These are phyloP conservation scores for Bipolaris sorokiniana DNA, from an alignment of 2,329 filamentous ascomycete genomes.

Conservation along the genomic window DNA sequence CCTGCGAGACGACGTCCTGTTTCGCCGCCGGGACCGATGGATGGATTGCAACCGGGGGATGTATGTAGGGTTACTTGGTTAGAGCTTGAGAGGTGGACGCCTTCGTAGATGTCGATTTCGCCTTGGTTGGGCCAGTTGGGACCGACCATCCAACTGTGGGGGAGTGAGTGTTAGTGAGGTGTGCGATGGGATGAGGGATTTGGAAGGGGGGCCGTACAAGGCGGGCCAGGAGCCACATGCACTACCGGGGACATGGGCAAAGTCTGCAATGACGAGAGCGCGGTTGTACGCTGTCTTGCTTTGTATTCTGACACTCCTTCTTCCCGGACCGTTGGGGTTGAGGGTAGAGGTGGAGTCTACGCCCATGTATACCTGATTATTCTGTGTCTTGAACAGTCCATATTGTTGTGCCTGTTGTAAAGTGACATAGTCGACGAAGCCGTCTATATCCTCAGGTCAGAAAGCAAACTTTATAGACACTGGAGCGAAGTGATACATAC, in stretches of 20 bases:
- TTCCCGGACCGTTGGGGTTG: constrained; percentile 41
- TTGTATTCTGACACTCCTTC: constrained; percentile 46
- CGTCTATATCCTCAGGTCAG: constrained; percentile 28
- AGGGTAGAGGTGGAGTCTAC: constrained; percentile 43
- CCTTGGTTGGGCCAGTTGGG: constrained; percentile 50
- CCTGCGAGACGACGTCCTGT: constrained; percentile 37
- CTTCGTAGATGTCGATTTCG: constrained; percentile 47
- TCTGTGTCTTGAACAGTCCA: constrained; percentile 42
- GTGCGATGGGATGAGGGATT: neutral
- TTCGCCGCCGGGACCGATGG: constrained; percentile 42
- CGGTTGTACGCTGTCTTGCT: constrained; percentile 47
- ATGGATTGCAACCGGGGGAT: constrained; percentile 42
- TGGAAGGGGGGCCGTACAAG: constrained; percentile 33
- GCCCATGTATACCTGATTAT: constrained; percentile 49
- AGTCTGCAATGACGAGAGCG: constrained; percentile 49
- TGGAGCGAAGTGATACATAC: constrained; percentile 21
- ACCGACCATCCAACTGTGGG: constrained; percentile 47
- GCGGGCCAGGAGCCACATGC: constrained; percentile 50
- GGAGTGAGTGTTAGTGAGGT: constrained; percentile 7
- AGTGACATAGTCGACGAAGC: constrained; percentile 49
- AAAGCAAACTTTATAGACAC: neutral
- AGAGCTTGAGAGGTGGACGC: constrained; percentile 46
- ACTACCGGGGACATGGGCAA: constrained; percentile 49
- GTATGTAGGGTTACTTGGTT: constrained; percentile 50
- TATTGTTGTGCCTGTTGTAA: constrained; percentile 39